These are phyloP conservation scores for Achaetomiella virescens DNA, from an alignment of 495 filamentous ascomycete genomes.

Conservation along the genomic window DNA sequence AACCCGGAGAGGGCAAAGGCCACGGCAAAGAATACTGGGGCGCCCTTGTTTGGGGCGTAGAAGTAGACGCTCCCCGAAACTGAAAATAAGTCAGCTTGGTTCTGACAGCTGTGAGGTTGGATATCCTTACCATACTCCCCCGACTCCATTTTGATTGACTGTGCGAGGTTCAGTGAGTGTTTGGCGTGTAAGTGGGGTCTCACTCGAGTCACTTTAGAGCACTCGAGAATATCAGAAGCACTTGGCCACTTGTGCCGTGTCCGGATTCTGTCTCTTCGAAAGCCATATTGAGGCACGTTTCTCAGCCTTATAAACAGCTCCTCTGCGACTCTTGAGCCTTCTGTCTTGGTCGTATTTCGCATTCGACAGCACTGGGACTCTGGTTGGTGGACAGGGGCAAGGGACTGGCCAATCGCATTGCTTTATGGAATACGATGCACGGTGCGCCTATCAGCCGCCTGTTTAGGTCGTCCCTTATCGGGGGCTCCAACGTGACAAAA, in stretches of 20 bases:
- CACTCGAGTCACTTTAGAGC: neutral
- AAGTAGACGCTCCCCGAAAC: constrained; percentile 55
- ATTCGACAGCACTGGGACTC: neutral
- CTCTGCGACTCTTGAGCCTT: neutral
- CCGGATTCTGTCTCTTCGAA: neutral
- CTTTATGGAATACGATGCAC: constrained; percentile 18
- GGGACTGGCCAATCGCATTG: constrained; percentile 24
- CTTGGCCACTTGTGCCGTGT: neutral
- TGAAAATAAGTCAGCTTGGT: constrained; percentile 5
- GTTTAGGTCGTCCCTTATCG: too few relatives aligned
- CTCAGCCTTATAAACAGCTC: neutral
- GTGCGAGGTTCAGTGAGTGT: neutral
- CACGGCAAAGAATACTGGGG: constrained; percentile 60
- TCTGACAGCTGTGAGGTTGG: neutral
- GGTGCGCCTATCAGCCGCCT: neutral
- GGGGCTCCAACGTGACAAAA: too few relatives aligned
- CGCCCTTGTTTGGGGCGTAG: constrained; percentile 70
- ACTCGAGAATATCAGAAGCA: neutral
- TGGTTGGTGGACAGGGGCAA: neutral
- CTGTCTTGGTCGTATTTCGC: constrained; percentile 13
- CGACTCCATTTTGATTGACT: constrained; percentile 28
- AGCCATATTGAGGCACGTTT: neutral
- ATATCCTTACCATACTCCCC: constrained; percentile 29
- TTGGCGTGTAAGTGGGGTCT: neutral
- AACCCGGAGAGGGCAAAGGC: constrained; percentile 55